Base-by-base conservation (phyloP, 2,329 filamentous ascomycete genomes). In the Fusarium sarcochroum region DNA sequence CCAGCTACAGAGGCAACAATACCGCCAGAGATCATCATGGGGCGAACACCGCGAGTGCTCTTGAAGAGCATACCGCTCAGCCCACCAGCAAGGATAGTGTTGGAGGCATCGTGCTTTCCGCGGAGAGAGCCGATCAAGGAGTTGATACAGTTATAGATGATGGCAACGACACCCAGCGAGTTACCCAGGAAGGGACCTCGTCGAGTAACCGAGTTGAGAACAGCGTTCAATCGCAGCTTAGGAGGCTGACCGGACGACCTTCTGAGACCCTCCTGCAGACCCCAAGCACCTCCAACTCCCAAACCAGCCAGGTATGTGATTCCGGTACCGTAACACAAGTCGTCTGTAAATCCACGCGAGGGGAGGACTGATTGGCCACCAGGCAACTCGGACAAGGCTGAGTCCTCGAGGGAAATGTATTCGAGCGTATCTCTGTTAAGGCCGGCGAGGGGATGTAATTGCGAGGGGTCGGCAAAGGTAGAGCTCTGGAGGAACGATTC, bases 261-360 rank as follows among this genome's bases (percentile, higher is more conserved):
- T 76, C 90, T 89, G 74, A 98, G 82, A 13, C 96, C 96, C 81
- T 99, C 96, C 70, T 92, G 91, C 72, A 99, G 80, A 66, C 96
- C 96, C 95, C 95, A 98, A 58, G 89, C 90, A 71, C 96, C 96
- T 80, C 96, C 96, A 71, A 97, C 78, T 40, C 91, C 87, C 75
- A 99, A 84, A 8, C 92, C 96, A n/a, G 92, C 85, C 63, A 99
- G 85, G 79, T 99, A 99, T 77, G 94, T 97, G 66, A 95, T 90
- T 74, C 96, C 96, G 21, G 96, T 97, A 76, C 97, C 96, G 80
- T 99, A 99, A 83, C 96, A 98, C 63, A 99, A 89, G 80, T 99
- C 96, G 78, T 99, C 96, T 64, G 94, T 97, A 90, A 97, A 99
- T 78, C 96, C 96, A 79, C 96, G 91, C 58, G 94, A 98, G 42